A percentile compares a stretch with the other conserved stretches of the same genome.
Evolutionary conservation across 2,329 filamentous ascomycete genomes (phyloP).

Genomic region (Furcasterigmium sp.): DNA sequence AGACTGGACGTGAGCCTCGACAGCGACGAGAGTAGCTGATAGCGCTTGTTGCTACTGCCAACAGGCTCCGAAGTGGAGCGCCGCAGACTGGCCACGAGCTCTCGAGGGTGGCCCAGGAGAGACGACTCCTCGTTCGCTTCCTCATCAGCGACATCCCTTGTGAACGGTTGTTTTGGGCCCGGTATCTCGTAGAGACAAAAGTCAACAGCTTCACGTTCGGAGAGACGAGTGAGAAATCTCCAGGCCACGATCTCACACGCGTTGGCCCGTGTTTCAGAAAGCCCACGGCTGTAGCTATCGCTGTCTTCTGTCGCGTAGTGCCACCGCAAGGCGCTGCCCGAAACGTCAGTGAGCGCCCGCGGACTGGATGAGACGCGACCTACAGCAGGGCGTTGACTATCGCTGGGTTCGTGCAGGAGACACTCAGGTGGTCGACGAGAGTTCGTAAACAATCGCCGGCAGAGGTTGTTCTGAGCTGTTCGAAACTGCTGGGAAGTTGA

Average conservation of each 20-base stretch:
- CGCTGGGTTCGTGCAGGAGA: conserved; percentile 60
- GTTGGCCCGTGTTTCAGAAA: conserved; percentile 64
- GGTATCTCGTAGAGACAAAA: conserved; percentile 71
- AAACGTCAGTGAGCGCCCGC: conserved; percentile 34
- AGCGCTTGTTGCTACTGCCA: conserved; percentile 38
- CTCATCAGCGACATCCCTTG: conserved; percentile 23
- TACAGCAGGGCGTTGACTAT: conserved; percentile 71
- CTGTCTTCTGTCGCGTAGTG: conserved; percentile 60
- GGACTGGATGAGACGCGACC: too few relatives aligned
- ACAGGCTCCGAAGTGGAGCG: conserved; percentile 17
- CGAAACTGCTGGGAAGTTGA: conserved; percentile 62
- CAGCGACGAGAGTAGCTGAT: conserved; percentile 47
- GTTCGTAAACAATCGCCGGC: conserved; percentile 52
- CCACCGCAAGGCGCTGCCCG: conserved; percentile 66
- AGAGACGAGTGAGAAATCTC: conserved; percentile 67
- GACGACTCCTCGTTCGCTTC: conserved; percentile 43
- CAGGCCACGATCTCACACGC: conserved; percentile 79
- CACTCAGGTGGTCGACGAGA: conserved; percentile 60
- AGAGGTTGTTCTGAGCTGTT: conserved; percentile 64
- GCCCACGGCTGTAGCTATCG: conserved; percentile 50
- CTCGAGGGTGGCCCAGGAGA: conserved; percentile 32
- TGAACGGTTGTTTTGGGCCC: conserved; percentile 21
- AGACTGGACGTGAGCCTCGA: conserved; percentile 49
- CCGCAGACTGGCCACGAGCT: conserved; percentile 13
- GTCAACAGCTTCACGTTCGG: conserved; percentile 68